Percentiles rank a stretch among this genome's conserved stretches.
Evolutionary conservation across 1,284 basidiomycete genomes (phyloP).

Genomic region (Hemileia vastatrix): DNA sequence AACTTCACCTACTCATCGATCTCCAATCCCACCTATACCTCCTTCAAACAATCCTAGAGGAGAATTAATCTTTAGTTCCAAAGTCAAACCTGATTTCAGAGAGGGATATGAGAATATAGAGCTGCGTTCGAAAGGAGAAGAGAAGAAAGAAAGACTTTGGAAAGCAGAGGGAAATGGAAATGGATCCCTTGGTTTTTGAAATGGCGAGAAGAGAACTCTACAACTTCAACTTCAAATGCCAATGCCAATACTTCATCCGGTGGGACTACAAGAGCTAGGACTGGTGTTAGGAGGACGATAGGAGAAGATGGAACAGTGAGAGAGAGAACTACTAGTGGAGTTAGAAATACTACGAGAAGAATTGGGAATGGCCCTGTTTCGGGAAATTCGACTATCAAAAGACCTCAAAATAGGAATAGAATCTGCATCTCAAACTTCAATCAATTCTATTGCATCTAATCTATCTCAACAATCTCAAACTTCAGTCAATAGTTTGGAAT

Average conservation of each 20-base stretch:
- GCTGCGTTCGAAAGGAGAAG: conserved; percentile 72
- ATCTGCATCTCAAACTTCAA: no score
- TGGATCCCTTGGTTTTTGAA: not conserved
- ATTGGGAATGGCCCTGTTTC: no score
- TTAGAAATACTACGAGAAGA: no score
- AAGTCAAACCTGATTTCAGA: conserved; percentile 69
- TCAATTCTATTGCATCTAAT: no score
- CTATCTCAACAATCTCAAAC: no score
- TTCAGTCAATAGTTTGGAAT: no score
- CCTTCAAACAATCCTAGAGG: conserved; percentile 81
- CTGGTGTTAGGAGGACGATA: no score
- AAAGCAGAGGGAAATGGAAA: not conserved
- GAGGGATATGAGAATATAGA: conserved; percentile 88
- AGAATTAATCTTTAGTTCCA: conserved; percentile 87
- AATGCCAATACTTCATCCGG: not conserved
- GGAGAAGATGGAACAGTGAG: no score
- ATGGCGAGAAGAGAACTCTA: not conserved
- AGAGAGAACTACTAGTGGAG: no score
- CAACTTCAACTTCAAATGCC: not conserved
- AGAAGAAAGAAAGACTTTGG: conserved; percentile 53
- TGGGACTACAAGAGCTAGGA: no score
- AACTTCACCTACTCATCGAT: conserved; percentile 30
- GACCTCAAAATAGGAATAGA: no score
- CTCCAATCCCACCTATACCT: conserved; percentile 69
- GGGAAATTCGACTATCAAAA: no score